Conservation (phyloP, 2,329 filamentous ascomycete species). For the Alternaria consortialis region DNA sequence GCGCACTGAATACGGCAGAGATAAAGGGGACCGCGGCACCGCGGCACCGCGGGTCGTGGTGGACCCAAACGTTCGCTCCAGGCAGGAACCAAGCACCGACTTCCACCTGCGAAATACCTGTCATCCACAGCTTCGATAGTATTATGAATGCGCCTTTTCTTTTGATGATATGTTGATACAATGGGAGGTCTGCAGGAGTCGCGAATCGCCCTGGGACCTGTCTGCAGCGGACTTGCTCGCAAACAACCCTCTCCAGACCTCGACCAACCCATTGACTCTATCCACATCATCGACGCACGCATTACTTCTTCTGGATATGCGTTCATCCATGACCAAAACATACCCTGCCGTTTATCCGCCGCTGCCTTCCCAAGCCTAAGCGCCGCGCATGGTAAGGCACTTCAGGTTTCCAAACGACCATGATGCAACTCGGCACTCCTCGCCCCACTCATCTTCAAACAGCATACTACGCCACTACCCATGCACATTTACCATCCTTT, state of each 20-base stretch:
- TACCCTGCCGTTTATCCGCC: constrained; percentile 3
- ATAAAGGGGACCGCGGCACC: not conserved
- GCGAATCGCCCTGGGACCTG: not conserved
- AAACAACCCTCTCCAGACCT: not conserved
- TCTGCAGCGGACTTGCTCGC: not conserved
- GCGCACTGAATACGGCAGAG: not conserved
- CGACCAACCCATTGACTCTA: not conserved
- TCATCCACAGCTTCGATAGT: not conserved
- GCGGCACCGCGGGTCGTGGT: not conserved
- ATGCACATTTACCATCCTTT: constrained; percentile 12
- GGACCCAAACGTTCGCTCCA: not conserved
- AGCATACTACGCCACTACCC: constrained; percentile 21
- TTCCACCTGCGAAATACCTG: not conserved
- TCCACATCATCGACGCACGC: not conserved
- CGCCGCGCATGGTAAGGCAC: constrained; percentile 26
- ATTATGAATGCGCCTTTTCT: not conserved
- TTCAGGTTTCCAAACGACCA: constrained; percentile 40
- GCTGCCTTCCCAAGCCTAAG: constrained; percentile 6
- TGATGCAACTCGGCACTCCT: constrained; percentile 30
- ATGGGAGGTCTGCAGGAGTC: not conserved
- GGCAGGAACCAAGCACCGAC: not conserved
- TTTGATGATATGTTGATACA: not conserved
- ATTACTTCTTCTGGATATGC: not conserved
- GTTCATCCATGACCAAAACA: not conserved
- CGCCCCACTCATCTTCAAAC: constrained; percentile 40